phyloP scores from a whole-genome alignment of 129 eudicot genomes.

The Flaveria ramosissima region DNA sequence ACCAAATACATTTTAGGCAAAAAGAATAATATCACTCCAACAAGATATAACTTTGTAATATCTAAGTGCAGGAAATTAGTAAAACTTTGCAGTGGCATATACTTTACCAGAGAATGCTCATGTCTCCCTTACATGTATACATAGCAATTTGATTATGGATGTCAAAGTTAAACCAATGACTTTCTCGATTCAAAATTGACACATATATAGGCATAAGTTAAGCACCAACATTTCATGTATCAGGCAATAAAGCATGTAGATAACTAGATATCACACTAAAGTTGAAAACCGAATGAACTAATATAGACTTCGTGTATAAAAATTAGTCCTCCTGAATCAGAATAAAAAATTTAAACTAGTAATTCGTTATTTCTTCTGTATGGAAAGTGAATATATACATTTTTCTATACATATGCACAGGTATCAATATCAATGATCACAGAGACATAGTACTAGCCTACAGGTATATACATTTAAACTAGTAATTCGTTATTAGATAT shows the following conservation, averaged over 20 bases:
- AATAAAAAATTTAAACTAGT: not conserved
- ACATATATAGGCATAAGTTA: not conserved
- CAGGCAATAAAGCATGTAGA: not conserved
- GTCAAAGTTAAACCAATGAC: conserved; percentile 26
- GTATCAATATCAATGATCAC: not conserved
- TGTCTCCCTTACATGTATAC: not conserved
- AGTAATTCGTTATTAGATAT: too few relatives aligned
- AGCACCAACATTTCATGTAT: not conserved
- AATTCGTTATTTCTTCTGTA: not conserved
- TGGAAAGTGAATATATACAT: not conserved
- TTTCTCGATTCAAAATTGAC: conserved; percentile 2
- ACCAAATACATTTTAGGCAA: not conserved
- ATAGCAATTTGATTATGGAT: not conserved
- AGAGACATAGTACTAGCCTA: not conserved
- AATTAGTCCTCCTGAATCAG: not conserved
- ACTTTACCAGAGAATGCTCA: not conserved
- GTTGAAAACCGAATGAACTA: not conserved
- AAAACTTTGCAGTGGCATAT: not conserved
- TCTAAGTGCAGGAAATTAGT: not conserved
- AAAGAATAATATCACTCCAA: not conserved
- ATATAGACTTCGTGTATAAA: not conserved
- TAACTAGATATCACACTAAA: not conserved
- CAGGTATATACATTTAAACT: not conserved
- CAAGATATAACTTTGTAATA: not conserved
- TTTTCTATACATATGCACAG: not conserved